Conservation (phyloP, 2,329 filamentous ascomycete species). For the Trichoderma arundinaceum region DNA sequence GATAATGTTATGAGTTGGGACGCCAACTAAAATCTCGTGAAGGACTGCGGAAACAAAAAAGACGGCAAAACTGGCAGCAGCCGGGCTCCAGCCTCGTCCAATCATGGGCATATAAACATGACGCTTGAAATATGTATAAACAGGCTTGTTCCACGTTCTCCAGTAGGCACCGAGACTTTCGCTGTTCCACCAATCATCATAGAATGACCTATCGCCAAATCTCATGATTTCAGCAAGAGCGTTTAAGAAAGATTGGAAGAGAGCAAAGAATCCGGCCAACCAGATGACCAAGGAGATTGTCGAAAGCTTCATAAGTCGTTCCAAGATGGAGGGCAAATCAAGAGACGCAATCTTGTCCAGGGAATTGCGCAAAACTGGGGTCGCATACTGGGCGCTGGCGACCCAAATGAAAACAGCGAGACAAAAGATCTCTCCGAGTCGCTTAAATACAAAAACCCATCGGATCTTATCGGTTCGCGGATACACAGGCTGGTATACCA, state of each 20-base stretch:
- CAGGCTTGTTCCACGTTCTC: constrained; percentile 97
- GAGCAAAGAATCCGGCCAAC: constrained; percentile 95
- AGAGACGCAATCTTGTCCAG: constrained; percentile 84
- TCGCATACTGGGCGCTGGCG: constrained; percentile 89
- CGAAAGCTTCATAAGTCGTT: constrained; percentile 90
- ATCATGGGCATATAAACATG: constrained; percentile 91
- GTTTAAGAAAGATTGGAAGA: constrained; percentile 93
- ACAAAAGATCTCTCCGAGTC: constrained; percentile 75
- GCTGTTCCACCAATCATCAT: constrained; percentile 98
- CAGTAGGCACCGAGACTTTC: constrained; percentile 86
- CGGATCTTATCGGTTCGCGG: constrained; percentile 81
- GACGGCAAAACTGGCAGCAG: constrained; percentile 75
- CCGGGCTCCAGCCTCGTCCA: constrained; percentile 77
- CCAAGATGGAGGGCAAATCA: constrained; percentile 79
- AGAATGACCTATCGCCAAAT: constrained; percentile 94
- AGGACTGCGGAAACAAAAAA: constrained; percentile 88
- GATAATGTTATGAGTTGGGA: constrained; percentile 93
- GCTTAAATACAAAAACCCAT: constrained; percentile 87
- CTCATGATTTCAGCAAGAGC: constrained; percentile 86
- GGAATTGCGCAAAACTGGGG: constrained; percentile 87
- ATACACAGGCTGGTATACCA: constrained; percentile 97
- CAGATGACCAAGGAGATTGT: constrained; percentile 96
- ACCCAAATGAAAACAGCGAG: constrained; percentile 94
- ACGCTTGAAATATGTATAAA: constrained; percentile 94
- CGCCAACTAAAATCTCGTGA: constrained; percentile 89